Base-by-base conservation (phyloP, 352 stramenopile genomes). In the Phytopythium kandeliae region DNA sequence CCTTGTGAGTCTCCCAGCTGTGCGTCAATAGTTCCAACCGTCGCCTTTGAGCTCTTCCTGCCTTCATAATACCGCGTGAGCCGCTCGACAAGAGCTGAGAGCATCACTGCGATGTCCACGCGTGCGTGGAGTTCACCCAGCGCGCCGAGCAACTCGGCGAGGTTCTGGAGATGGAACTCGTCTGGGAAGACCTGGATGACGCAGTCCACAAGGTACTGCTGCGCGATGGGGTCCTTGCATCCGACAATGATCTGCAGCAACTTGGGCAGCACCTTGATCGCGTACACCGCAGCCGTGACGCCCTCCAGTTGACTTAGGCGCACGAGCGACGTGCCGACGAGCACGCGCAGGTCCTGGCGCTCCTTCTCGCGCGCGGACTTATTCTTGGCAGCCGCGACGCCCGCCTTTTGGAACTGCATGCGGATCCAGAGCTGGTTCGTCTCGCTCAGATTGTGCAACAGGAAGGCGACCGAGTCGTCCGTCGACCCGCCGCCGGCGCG, bases 401-500 rank as follows among this genome's bases (percentile, higher is more conserved):
- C 61, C 55, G 66, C 60, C 58, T 89, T 70, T 63, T 95, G 69
- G 57, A 92, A 71, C 72, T 99, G 96, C 80, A 99, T 98, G 51
- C 97, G 93, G n/a, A 99, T 97, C 97, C 97, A 99, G 15, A 99
- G 78, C 16, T 96, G 90, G 64, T 99, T 99, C 55, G 96, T 98
- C 75, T 99, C 96, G 22, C 89, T 71, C 33, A 99, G 96, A 67
- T 99, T 99, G 36, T 96, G 77, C 52, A 99, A 62, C 51, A 99
- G 74, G 60, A 99, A 99, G 60, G 96, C 72, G 46, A 99, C 89
- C 8, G 94, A 92, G 73, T 99, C 94, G 36, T 74, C 75, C 19
- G 83, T 69, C 33, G 63, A 64, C n/a, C 77, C 80, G 19, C 75
- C 85, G 31, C 75, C 85, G 15, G 74, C 57, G 58, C 85, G 73